These are phyloP conservation scores for Colletotrichum abscissum DNA, from an alignment of 2,329 filamentous ascomycete genomes.

Conservation along the genomic window DNA sequence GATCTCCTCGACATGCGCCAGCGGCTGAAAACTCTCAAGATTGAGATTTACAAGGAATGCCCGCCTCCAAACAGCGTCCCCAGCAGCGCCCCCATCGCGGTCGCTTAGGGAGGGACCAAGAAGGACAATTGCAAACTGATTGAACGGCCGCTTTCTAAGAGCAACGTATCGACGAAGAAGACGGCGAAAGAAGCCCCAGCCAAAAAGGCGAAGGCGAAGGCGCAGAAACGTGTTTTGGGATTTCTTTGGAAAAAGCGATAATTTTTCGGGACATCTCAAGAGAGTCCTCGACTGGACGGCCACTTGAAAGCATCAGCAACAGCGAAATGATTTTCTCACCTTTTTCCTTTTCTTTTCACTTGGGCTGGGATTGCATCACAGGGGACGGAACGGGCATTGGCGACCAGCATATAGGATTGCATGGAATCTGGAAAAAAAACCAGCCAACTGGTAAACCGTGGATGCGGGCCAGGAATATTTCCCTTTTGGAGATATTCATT, in stretches of 20 bases:
- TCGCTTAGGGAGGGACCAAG: conserved; percentile 26
- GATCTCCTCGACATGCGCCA: conserved; percentile 66
- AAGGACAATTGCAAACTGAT: background rate
- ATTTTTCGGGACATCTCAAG: conserved; percentile 26
- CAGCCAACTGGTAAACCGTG: conserved; percentile 13
- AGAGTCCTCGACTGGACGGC: conserved; percentile 32
- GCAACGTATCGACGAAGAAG: conserved; percentile 12
- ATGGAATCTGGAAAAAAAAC: conserved; percentile 21
- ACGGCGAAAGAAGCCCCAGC: conserved; percentile 2
- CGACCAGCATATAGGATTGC: conserved; percentile 33
- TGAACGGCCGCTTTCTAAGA: background rate
- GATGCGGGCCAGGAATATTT: conserved; percentile 17
- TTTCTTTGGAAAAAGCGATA: conserved; percentile 30
- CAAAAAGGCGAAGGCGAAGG: background rate
- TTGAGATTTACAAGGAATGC: conserved; percentile 64
- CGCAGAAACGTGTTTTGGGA: conserved; percentile 1
- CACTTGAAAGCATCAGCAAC: conserved; percentile 33
- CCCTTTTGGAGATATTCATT: conserved; percentile 8
- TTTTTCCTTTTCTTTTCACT: background rate
- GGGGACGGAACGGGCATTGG: conserved; percentile 14
- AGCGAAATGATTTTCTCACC: conserved; percentile 28
- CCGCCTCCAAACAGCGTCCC: conserved; percentile 37
- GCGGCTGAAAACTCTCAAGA: conserved; percentile 67
- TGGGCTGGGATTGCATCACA: conserved; percentile 27
- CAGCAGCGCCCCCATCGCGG: conserved; percentile 33